phyloP scores from a whole-genome alignment of 2,329 filamentous ascomycete genomes.

The Clonostachys sp. region DNA sequence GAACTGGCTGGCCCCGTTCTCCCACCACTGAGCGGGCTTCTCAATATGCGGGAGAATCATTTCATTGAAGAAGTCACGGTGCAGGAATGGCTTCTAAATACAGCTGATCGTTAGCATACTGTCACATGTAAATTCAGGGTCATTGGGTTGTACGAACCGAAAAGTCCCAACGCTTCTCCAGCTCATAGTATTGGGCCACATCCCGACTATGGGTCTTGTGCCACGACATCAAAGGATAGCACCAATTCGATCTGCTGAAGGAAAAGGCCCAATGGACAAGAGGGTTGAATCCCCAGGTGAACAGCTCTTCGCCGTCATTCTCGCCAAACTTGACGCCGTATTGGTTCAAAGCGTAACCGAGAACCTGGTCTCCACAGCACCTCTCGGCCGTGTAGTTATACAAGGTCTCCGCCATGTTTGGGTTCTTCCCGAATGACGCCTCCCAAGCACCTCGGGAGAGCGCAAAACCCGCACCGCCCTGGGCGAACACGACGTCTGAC shows the following conservation, averaged over 20 bases:
- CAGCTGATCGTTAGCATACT: background rate
- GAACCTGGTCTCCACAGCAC: constrained; percentile 16
- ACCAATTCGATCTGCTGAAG: constrained; percentile 13
- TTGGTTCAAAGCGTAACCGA: constrained; percentile 10
- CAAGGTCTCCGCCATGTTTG: constrained; percentile 10
- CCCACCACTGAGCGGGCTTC: constrained; percentile 12
- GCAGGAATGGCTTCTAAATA: constrained; percentile 9
- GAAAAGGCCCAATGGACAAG: constrained; percentile 14
- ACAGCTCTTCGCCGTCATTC: constrained; percentile 14
- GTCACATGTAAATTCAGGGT: background rate
- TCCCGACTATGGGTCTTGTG: constrained; percentile 16
- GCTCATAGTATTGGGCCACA: constrained; percentile 11
- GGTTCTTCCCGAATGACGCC: constrained; percentile 9
- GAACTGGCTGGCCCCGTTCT: constrained; percentile 11
- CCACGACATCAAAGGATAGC: constrained; percentile 13
- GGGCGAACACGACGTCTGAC: constrained; percentile 12
- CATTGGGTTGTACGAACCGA: constrained; percentile 2
- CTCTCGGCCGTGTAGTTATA: constrained; percentile 12
- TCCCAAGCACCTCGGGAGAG: constrained; percentile 15
- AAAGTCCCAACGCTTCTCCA: constrained; percentile 14
- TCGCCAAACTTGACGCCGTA: constrained; percentile 14
- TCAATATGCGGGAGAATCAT: constrained; percentile 11
- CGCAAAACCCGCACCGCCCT: constrained; percentile 14
- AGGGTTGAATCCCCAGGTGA: constrained; percentile 15
- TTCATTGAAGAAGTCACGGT: constrained; percentile 12